Conservation (phyloP, 2,329 filamentous ascomycete species). For the Teratosphaeria pseudoeucalypti region DNA sequence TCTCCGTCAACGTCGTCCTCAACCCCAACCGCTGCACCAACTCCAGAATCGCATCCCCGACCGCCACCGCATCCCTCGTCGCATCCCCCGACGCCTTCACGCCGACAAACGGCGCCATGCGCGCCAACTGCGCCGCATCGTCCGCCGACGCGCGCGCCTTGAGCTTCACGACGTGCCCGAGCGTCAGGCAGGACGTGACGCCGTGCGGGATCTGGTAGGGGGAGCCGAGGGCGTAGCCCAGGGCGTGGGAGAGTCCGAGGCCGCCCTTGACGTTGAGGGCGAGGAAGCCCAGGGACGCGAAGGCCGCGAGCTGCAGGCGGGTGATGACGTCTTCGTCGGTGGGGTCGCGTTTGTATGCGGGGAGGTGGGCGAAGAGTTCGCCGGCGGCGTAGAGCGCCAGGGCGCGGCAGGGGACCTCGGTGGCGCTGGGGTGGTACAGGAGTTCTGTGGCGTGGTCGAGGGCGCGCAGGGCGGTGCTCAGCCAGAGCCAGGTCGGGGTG, state of each 20-base stretch:
- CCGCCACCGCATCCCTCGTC: conserved; percentile 33
- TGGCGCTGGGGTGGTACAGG: conserved; percentile 42
- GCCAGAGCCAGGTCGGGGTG: conserved; percentile 41
- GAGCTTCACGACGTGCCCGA: conserved; percentile 44
- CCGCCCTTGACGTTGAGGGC: conserved; percentile 42
- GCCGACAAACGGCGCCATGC: conserved; percentile 36
- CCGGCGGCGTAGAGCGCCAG: conserved; percentile 36
- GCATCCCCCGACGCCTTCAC: conserved; percentile 30
- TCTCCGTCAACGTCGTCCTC: conserved; percentile 37
- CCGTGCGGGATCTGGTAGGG: conserved; percentile 49
- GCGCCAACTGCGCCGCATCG: conserved; percentile 37
- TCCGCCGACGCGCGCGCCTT: conserved; percentile 35
- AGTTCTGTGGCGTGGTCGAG: conserved; percentile 47
- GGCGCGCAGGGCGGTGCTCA: conserved; percentile 43
- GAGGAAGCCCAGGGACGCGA: conserved; percentile 40
- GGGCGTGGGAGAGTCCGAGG: conserved; percentile 34
- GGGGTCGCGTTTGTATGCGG: conserved; percentile 35
- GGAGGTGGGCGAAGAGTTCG: conserved; percentile 39
- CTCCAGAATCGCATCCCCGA: conserved; percentile 35
- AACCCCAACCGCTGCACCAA: conserved; percentile 36
- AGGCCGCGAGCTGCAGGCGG: conserved; percentile 43
- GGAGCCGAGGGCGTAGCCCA: conserved; percentile 42
- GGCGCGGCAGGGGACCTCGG: conserved; percentile 41
- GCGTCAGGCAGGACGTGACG: conserved; percentile 44
- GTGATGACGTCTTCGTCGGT: conserved; percentile 41